Evolutionary conservation across 2,329 filamentous ascomycete genomes (phyloP).

Genomic region (Coniochaeta ligniaria): DNA sequence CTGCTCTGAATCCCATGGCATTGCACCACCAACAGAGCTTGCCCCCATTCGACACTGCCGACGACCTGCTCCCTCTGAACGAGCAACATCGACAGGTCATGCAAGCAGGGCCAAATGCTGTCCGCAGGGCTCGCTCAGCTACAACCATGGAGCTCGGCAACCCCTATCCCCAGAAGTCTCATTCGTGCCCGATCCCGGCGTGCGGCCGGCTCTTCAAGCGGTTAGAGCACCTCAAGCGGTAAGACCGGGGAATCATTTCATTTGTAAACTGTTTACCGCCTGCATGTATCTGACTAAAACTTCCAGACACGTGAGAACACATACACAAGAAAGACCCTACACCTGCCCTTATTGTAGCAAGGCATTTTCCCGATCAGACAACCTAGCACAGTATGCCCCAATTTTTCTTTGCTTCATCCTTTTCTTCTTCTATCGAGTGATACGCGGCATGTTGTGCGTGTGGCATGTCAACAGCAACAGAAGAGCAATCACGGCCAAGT

Average conservation of each 20-base stretch:
- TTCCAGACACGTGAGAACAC: conserved; percentile 92
- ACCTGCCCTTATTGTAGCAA: conserved; percentile 97
- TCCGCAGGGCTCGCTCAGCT: conserved; percentile 85
- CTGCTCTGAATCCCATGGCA: conserved; percentile 62
- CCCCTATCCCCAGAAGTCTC: conserved; percentile 94
- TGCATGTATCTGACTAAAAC: conserved; percentile 37
- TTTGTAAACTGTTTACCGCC: conserved; percentile 28
- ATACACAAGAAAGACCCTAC: conserved; percentile 98
- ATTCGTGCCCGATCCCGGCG: conserved; percentile 98
- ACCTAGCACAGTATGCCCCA: conserved; percentile 83
- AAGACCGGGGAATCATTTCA: conserved; percentile 45
- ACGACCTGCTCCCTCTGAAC: conserved; percentile 57
- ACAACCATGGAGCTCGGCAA: conserved; percentile 87
- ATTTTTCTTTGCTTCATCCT: conserved; percentile 28
- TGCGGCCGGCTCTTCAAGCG: conserved; percentile 98
- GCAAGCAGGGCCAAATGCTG: conserved; percentile 66
- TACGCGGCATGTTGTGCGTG: conserved; percentile 30
- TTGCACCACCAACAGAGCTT: conserved; percentile 46
- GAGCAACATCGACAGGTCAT: conserved; percentile 55
- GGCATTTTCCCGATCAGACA: conserved; percentile 97
- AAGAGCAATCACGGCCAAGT: conserved; percentile 17
- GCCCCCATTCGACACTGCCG: conserved; percentile 47
- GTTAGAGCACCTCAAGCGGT: conserved; percentile 98
- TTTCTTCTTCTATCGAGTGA: conserved; percentile 24
- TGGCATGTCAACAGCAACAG: conserved; percentile 27